Conservation (phyloP, 352 stramenopile species). For the Phytopythium delawarense region DNA sequence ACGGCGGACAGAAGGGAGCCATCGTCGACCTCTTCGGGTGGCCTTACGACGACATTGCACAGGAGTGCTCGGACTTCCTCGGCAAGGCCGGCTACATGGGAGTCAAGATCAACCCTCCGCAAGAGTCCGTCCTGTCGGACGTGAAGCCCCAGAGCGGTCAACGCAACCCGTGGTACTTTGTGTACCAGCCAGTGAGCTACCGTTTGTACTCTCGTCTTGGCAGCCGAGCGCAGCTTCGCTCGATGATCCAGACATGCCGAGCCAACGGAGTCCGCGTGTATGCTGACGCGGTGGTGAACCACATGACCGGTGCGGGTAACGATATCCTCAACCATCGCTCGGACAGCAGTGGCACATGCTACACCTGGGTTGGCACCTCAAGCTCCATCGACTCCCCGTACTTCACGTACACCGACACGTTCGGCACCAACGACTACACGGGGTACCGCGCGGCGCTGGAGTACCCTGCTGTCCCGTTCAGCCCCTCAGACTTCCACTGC, state of each 20-base stretch:
- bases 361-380: constrained; percentile 32
- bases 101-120: constrained; percentile 64
- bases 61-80: constrained; percentile 56
- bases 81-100: constrained; percentile 65
- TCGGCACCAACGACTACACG: constrained; percentile 38
- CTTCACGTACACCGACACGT: constrained; percentile 44
- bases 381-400: constrained; percentile 35
- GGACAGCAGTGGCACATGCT: constrained; percentile 17
- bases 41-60: constrained; percentile 57
- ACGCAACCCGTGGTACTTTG: constrained; percentile 67
- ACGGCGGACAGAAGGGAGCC: constrained; percentile 47
- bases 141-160: constrained; percentile 28
- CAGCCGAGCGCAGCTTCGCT: constrained; percentile 37
- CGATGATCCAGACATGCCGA: constrained; percentile 66
- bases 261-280: constrained; percentile 60
- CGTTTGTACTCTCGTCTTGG: constrained; percentile 54
- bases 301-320: constrained; percentile 48
- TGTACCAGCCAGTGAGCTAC: constrained; percentile 66
- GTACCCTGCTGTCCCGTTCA: constrained; percentile 54
- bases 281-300: constrained; percentile 55
- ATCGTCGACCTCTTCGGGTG: constrained; percentile 72
- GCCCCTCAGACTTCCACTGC: constrained; percentile 63
- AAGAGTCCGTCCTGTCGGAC: constrained; percentile 52
- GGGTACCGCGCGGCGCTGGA: constrained; percentile 39
- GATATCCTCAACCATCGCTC: constrained; percentile 36